These are phyloP conservation scores for Drosera spatulata DNA, from an alignment of 179 eudicot species.

Conservation along the genomic window DNA sequence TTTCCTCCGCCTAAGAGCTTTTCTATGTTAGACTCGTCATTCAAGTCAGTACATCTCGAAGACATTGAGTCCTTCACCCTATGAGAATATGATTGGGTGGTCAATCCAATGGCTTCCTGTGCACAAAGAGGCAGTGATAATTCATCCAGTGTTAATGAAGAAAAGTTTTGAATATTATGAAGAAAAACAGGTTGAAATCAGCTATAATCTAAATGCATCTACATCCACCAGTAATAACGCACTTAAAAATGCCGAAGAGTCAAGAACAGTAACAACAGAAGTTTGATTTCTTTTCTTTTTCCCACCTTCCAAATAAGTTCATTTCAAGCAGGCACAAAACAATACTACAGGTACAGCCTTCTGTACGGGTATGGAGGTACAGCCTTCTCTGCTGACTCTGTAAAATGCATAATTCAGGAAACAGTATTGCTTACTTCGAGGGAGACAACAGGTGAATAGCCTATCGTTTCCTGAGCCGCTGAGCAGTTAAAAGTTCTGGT, in stretches of 20 bases:
- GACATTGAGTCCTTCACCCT: slow-evolving; percentile 30
- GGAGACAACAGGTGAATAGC: slow-evolving; percentile 65
- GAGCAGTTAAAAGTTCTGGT: slow-evolving; percentile 68
- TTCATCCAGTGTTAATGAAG: not conserved
- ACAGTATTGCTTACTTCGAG: slow-evolving; percentile 47
- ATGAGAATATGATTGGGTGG: slow-evolving; percentile 59
- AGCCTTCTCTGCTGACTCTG: too few species aligned
- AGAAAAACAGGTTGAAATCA: too few species aligned
- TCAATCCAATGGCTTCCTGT: slow-evolving; percentile 72
- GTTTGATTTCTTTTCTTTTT: too few species aligned
- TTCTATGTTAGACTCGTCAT: slow-evolving; percentile 57
- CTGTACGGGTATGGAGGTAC: too few species aligned
- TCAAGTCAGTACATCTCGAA: slow-evolving; percentile 20
- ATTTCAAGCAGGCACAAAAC: too few species aligned
- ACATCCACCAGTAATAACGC: too few species aligned
- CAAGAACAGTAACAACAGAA: too few species aligned
- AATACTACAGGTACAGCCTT: too few species aligned
- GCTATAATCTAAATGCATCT: too few species aligned
- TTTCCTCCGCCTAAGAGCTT: slow-evolving; percentile 67
- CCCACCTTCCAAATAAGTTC: too few species aligned
- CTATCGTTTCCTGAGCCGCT: slow-evolving; percentile 61
- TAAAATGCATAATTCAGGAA: not conserved
- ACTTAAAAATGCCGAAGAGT: too few species aligned
- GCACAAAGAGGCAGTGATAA: slow-evolving; percentile 10
- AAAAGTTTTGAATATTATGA: too few species aligned